Conservation (phyloP, 306 rosid genomes). For the Notholithocarpus densiflorus region DNA sequence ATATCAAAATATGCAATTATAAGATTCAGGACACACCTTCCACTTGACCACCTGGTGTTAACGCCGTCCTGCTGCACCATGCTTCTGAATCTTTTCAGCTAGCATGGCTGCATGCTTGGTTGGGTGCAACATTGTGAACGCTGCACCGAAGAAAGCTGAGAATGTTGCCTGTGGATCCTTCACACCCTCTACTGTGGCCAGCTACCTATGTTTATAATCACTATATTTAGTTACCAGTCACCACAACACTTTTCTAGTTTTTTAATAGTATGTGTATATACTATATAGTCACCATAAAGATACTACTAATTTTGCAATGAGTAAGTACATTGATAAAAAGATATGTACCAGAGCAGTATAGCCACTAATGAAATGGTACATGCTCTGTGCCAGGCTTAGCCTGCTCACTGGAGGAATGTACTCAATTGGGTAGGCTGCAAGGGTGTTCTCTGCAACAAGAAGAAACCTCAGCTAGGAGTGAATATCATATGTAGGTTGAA, state of each 20-base stretch:
- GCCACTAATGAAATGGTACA: conserved; percentile 96
- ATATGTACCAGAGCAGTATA: conserved; percentile 78
- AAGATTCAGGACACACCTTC: conserved; percentile 41
- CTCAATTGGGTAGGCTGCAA: conserved; percentile 86
- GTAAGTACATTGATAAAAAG: background rate
- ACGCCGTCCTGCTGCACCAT: conserved; percentile 92
- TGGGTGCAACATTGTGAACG: conserved; percentile 87
- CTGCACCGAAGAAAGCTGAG: conserved; percentile 93
- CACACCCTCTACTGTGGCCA: conserved; percentile 81
- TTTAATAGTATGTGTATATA: no score
- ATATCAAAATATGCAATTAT: no score
- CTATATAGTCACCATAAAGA: no score
- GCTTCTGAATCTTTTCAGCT: conserved; percentile 81
- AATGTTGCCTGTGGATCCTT: conserved; percentile 94
- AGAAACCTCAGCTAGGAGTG: background rate
- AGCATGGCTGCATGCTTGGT: conserved; percentile 89
- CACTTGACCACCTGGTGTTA: conserved; percentile 91
- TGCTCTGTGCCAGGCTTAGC: conserved; percentile 76
- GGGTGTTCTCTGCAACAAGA: conserved; percentile 60
- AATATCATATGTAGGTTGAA: background rate
- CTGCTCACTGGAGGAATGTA: conserved; percentile 93
- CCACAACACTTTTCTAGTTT: no score
- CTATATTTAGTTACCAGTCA: no score
- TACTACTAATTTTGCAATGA: background rate
- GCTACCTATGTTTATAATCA: conserved; percentile 43